These are phyloP conservation scores for Syzygium jambos DNA, from an alignment of 345 rosid genomes.

Conservation along the genomic window DNA sequence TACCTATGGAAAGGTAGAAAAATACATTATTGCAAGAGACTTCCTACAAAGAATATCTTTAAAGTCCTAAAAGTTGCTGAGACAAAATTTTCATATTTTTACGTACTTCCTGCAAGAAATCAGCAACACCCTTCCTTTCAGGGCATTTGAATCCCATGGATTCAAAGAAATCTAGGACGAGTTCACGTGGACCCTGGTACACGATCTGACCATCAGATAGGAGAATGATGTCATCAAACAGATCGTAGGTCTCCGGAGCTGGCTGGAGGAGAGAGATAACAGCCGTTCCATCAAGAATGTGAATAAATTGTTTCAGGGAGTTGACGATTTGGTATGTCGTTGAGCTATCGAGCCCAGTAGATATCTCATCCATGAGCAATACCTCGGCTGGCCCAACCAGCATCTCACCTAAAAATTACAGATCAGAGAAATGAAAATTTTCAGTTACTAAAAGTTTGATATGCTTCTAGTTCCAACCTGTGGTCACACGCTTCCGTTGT, in stretches of 20 bases:
- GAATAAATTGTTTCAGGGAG: slow-evolving; percentile 51
- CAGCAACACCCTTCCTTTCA: slow-evolving; percentile 78
- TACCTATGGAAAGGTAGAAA: slow-evolving; percentile 30
- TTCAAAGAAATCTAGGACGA: slow-evolving; percentile 52
- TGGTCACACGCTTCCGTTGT: slow-evolving; percentile 34
- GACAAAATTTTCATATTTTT: background rate
- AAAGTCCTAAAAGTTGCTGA: background rate
- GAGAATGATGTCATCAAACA: slow-evolving; percentile 70
- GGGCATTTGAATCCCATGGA: slow-evolving; percentile 67
- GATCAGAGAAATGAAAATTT: background rate
- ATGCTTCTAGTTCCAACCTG: slow-evolving; percentile 5
- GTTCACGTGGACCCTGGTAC: slow-evolving; percentile 66
- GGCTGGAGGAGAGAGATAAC: slow-evolving; percentile 80
- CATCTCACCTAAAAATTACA: slow-evolving; percentile 45
- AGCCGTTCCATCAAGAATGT: slow-evolving; percentile 50
- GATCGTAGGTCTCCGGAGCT: slow-evolving; percentile 68
- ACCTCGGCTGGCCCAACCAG: slow-evolving; percentile 60
- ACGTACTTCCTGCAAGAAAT: slow-evolving; percentile 77
- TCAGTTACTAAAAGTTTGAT: background rate
- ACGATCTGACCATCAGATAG: slow-evolving; percentile 63
- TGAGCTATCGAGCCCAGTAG: slow-evolving; percentile 80
- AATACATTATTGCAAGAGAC: background rate
- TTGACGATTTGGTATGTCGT: slow-evolving; percentile 74
- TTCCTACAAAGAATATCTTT: background rate
- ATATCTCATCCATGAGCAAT: slow-evolving; percentile 71